Base-by-base conservation (phyloP, 2,329 filamentous ascomycete genomes). In the Pezicula rhizophila region DNA sequence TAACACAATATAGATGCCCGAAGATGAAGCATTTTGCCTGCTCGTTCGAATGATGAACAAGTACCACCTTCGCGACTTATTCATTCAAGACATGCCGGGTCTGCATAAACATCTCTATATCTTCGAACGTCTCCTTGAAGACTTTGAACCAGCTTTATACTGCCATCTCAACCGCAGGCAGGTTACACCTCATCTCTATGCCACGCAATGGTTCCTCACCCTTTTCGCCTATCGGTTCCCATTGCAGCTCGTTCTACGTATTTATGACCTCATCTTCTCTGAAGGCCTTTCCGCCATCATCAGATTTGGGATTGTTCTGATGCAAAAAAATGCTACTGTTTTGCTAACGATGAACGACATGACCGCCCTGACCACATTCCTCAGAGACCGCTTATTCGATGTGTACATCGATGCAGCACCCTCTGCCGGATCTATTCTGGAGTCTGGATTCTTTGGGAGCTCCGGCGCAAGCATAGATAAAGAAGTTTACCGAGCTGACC, bases 161-260 rank as follows among this genome's bases (percentile, higher is more conserved):
- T 96, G 92, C 65, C 93, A 99, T 67, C 80, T 99, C 48, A 87
- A 88, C 62, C 84, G 93, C 50, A 82, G 87, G 48, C 85, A 89
- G 56, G 93, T 99, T 47, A 87, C 87, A 8, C 87, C 93, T 1
- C 89, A 96, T 63, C 77, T 99, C 8, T 99, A 99, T 65, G 93
- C 93, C 40, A 99, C 93, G 0, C 93, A 99, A 67, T 99, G 93
- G 93, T 99, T 99, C 69, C 78, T 99, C 44, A 99, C 93, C 0
- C 77, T 99, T n/a, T 99, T 99, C 64, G 90, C 92, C 28, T 99
- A 99, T 67, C 87, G 95, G 38, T 99, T 99, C 67, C 93, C 93
- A 8, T 77, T 99, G 7, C 93, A 99, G 64, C 81, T 99, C 8
- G 93, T 99, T 6, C 83, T 99, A 50, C 87, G 93, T 28, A 95